Evolutionary conservation across 305 asterid genomes (phyloP).

Genomic region (Solanum hybrid): DNA sequence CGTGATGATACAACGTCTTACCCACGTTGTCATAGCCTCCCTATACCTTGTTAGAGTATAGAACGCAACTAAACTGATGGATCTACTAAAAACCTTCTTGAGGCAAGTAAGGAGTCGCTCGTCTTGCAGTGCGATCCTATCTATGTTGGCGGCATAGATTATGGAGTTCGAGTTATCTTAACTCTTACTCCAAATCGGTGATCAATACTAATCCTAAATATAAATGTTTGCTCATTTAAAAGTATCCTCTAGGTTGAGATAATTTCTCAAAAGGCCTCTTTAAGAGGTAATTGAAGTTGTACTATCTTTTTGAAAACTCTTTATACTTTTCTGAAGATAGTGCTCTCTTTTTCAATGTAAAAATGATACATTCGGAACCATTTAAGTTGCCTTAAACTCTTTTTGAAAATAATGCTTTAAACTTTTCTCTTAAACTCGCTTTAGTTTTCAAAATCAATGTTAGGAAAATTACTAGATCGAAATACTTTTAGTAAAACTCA

Average conservation of each 20-base stretch:
- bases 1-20: not conserved
- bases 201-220: not conserved
- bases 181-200: not conserved
- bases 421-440: not conserved
- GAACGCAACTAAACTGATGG: not conserved
- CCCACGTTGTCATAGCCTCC: not conserved
- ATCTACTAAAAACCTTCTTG: too few relatives aligned
- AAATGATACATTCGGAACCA: not conserved
- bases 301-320: not conserved
- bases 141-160: not conserved
- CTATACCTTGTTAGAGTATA: too few relatives aligned
- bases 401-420: not conserved
- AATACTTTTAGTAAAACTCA: not conserved
- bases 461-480: too few relatives aligned
- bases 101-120: not conserved
- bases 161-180: not conserved
- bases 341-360: not conserved
- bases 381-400: not conserved
- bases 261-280: not conserved
- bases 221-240: not conserved
- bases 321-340: too few relatives aligned
- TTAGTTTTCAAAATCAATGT: not conserved
- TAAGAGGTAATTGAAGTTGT: not conserved
- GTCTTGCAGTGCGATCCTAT: not conserved
- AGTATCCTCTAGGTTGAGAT: not conserved